Base-by-base conservation (phyloP, 2,329 filamentous ascomycete species). In the Emergomyces pasteurianus region DNA sequence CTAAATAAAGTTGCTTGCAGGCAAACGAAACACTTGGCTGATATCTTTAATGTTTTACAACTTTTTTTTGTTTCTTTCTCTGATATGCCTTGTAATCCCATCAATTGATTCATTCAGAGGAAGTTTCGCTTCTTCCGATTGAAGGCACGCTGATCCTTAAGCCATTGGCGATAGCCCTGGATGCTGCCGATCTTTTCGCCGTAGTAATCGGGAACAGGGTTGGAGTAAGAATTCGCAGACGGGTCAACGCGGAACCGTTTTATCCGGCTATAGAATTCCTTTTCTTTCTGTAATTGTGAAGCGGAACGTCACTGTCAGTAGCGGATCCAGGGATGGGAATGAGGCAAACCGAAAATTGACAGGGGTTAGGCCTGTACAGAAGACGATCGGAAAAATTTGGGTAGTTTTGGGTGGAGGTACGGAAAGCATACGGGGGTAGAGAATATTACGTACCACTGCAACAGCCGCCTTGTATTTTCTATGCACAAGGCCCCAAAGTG, bases 151-250 rank as follows among this genome's bases (percentile, higher is more conserved):
- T 97, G 94, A 72, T 99, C 94, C 81, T 96, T 97, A 70, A 99
- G 78, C 94, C 94, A 99, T 74, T 90, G 87, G 69, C 94, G 81
- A 75, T 97, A 99, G 54, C 90, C 92, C 59, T 86, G 82, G 26
- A 97, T 90, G 69, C 91, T 96, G 58, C 89, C 89, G 69, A 99
- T 96, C 82, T 96, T 97, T 79, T 99, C 94, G 69, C 94, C 94
- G 71, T 99, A 99, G 77, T 96, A 99, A 73, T 99, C 94, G 50
- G 92, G 92, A 0, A 96, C 89, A 21, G 94, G 94, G 78, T 97
- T 97, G 58, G 89, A 84, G 67, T 94, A 86, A 47, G 90, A 95
- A 64, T 91, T 95, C 59, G 88, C 87, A 18, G 86, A 88, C 3
- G 94, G 92, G 73, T 99, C 92, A 63, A 95, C 92, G 31, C 94